phyloP scores from a whole-genome alignment of 2,329 filamentous ascomycete genomes.

The Clarireedia sp. region DNA sequence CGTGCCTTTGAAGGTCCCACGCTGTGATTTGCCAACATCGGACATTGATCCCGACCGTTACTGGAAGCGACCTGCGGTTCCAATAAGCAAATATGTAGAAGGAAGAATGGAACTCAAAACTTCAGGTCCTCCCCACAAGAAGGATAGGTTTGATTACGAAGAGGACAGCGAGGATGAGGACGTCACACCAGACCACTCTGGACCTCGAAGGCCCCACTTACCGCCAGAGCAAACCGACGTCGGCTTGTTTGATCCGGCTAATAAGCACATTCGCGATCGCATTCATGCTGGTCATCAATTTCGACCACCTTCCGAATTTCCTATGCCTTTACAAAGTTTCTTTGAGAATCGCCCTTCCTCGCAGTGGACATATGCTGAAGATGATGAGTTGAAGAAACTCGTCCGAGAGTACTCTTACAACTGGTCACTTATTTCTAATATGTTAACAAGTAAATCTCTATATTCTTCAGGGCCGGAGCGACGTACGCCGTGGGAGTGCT shows the following conservation, averaged over 20 bases:
- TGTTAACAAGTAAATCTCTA: constrained; percentile 64
- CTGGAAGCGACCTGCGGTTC: constrained; percentile 71
- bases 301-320: constrained; percentile 81
- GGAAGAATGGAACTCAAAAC: constrained; percentile 67
- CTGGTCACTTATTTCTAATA: constrained; percentile 87
- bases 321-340: constrained; percentile 84
- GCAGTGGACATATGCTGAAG: constrained; percentile 84
- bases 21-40: constrained; percentile 47
- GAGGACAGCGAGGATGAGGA: constrained; percentile 63
- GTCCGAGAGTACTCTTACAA: constrained; percentile 96
- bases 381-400: constrained; percentile 76
- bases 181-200: constrained; percentile 25
- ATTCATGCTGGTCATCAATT: constrained; percentile 90
- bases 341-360: constrained; percentile 82
- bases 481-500: constrained; percentile 96
- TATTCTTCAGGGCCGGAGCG: constrained; percentile 83
- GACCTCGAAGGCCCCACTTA: constrained; percentile 36
- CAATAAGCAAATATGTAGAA: constrained; percentile 79
- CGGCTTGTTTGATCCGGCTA: constrained; percentile 81
- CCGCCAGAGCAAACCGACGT: constrained; percentile 67
- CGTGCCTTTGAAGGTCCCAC: constrained; percentile 50
- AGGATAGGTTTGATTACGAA: constrained; percentile 73
- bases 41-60: constrained; percentile 59
- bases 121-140: constrained; percentile 61
- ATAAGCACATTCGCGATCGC: constrained; percentile 81